Percentiles rank a stretch among this genome's conserved stretches.
phyloP scores from a whole-genome alignment of 2,329 filamentous ascomycete genomes.

The Neonectria faginata region DNA sequence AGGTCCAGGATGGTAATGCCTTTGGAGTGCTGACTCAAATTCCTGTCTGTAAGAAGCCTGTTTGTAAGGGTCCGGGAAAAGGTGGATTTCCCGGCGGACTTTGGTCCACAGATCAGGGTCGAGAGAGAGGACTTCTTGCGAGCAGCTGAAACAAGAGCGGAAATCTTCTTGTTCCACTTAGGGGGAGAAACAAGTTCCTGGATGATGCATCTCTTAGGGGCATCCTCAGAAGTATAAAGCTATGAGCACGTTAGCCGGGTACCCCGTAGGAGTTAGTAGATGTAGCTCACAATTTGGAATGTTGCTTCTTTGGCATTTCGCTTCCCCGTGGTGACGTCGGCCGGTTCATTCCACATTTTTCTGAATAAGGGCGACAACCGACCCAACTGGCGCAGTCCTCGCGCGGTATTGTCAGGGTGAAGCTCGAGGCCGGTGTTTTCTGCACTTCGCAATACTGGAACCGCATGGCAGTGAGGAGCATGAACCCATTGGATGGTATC shows the following conservation, averaged over 20 bases:
- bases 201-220: conserved; percentile 60
- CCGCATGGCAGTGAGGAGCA: conserved; percentile 75
- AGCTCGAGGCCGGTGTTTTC: conserved; percentile 67
- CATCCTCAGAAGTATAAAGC: conserved; percentile 66
- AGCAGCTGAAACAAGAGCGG: conserved; percentile 52
- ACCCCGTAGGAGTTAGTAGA: conserved; percentile 29
- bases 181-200: conserved; percentile 68
- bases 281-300: conserved; percentile 63
- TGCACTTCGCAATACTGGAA: conserved; percentile 72
- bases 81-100: conserved; percentile 81
- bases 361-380: conserved; percentile 74
- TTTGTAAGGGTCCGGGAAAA: conserved; percentile 76
- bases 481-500: conserved; percentile 66
- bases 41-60: conserved; percentile 65
- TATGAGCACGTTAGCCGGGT: conserved; percentile 48
- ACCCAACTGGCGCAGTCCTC: conserved; percentile 65
- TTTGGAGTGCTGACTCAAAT: conserved; percentile 24
- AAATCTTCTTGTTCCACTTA: conserved; percentile 71
- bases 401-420: conserved; percentile 62
- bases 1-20: conserved; percentile 75
- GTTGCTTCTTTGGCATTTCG: conserved; percentile 43
- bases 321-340: conserved; percentile 35
- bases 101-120: conserved; percentile 75
- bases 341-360: conserved; percentile 71
- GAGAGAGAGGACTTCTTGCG: conserved; percentile 53